Base-by-base conservation (phyloP, 805 yeast genomes). In the Suhomyces sp. region DNA sequence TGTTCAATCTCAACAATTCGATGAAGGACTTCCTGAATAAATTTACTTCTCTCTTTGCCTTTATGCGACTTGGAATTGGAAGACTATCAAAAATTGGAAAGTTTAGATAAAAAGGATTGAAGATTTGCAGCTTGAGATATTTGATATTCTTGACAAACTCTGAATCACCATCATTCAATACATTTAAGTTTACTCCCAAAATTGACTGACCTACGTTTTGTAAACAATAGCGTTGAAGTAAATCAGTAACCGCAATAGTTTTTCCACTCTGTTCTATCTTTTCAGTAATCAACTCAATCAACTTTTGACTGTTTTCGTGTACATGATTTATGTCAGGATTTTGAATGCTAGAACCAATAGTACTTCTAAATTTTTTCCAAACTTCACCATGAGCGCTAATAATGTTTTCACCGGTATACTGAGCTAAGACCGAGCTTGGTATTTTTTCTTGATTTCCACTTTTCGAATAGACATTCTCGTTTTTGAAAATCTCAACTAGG, bases 381-480 rank as follows among this genome's bases (percentile, higher is more conserved):
- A 64, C 62, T 3, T 64, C 61, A 0, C 85, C 85, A 59, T 82
- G 85, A 0, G 86, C 80, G 57, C 86, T 81, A 19, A 83, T 83
- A 3, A 83, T 73, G 57, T 83, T 83, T 51, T 82, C 86, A 0
- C 87, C 87, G 1, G 86, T 80, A 55, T 83, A 83, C 3, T 73
- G 69, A 1, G 85, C 76, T 27, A 82, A 59, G 6, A 82, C 80
- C 6, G 85, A 74, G 52, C 79, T 70, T 0, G 86, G 86, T 17
- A 82, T 81, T 60, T 83, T 83, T 52, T 75, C 72, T 19, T 81
- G 84, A 52, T 83, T 83, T 0, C 87, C 87, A 60, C 85, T 80
- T 56, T 83, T 83, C 4, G 81, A 82, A 65, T 74, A 83, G 1
- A 73, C 64, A 17, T 74, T 69, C 52, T 82, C 85, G 49, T 81